These are phyloP conservation scores for Chaetothyriales sp. DNA, from an alignment of 2,329 filamentous ascomycete genomes.

Conservation along the genomic window DNA sequence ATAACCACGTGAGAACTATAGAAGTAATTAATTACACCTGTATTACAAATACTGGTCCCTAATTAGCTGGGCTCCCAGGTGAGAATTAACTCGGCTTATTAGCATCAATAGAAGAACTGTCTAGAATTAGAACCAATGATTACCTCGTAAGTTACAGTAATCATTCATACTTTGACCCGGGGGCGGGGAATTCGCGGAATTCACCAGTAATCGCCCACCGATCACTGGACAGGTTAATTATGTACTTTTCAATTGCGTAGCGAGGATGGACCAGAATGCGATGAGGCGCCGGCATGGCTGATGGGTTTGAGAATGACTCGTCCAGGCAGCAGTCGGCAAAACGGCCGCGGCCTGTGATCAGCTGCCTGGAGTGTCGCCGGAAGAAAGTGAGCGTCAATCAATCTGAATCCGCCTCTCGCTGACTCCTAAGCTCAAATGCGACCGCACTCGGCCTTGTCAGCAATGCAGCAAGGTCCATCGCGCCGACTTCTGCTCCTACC, in stretches of 20 bases:
- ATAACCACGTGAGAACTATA: slow-evolving; percentile 5
- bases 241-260: background rate
- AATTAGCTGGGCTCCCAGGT: too few species aligned
- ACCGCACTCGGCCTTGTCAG: slow-evolving; percentile 37
- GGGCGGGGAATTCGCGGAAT: too few species aligned
- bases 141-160: too few species aligned
- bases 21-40: too few species aligned
- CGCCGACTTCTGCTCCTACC: slow-evolving; percentile 10
- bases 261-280: background rate
- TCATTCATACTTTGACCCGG: too few species aligned
- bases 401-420: background rate
- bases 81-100: too few species aligned
- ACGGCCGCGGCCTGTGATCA: slow-evolving; percentile 17
- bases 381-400: slow-evolving; percentile 20
- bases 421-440: slow-evolving; percentile 34
- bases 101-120: too few species aligned
- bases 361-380: slow-evolving; percentile 30
- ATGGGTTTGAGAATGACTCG: background rate
- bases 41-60: too few species aligned
- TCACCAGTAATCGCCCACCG: background rate
- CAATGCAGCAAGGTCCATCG: slow-evolving; percentile 30
- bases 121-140: too few species aligned
- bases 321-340: background rate
- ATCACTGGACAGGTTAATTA: too few species aligned
- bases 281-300: background rate